Conservation (phyloP, 768 basidiomycete species). For the Crepidotus variabilis region DNA sequence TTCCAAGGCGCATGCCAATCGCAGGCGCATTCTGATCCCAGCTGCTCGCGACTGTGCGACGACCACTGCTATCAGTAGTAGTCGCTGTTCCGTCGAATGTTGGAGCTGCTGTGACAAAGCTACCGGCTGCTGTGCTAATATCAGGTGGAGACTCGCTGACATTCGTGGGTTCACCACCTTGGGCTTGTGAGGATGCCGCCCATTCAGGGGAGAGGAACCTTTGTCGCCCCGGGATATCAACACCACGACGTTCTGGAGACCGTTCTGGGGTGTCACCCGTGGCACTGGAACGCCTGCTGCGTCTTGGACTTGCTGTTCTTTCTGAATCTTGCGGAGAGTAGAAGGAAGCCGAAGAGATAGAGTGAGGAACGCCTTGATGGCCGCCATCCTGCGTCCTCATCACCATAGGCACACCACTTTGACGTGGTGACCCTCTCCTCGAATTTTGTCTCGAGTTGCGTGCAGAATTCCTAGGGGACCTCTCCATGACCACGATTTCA, state of each 20-base stretch:
- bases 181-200: slow-evolving; percentile 11
- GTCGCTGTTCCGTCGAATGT: slow-evolving; percentile 55
- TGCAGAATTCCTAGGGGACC: not conserved
- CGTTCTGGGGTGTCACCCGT: slow-evolving; percentile 3
- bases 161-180: slow-evolving; percentile 11
- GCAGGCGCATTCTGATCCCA: slow-evolving; percentile 30
- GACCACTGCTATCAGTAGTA: slow-evolving; percentile 42
- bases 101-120: slow-evolving; percentile 64
- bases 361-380: slow-evolving; percentile 8
- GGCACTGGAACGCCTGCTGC: slow-evolving; percentile 1
- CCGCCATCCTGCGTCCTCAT: slow-evolving; percentile 1
- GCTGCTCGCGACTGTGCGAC: slow-evolving; percentile 38
- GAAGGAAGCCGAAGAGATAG: slow-evolving; percentile 15
- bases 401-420: not conserved
- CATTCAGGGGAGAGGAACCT: slow-evolving; percentile 18
- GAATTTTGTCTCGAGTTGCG: not conserved
- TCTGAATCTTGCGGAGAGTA: slow-evolving; percentile 16
- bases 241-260: slow-evolving; percentile 16
- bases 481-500: slow-evolving; percentile 8
- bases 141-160: slow-evolving; percentile 44
- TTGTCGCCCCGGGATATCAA: slow-evolving; percentile 20
- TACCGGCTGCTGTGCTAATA: slow-evolving; percentile 66
- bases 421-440: slow-evolving; percentile 3
- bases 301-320: slow-evolving; percentile 6
- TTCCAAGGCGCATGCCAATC: slow-evolving; percentile 8